Conservation (phyloP, 139 green algal genomes). For the Chlamydomonas sphaeroides region DNA sequence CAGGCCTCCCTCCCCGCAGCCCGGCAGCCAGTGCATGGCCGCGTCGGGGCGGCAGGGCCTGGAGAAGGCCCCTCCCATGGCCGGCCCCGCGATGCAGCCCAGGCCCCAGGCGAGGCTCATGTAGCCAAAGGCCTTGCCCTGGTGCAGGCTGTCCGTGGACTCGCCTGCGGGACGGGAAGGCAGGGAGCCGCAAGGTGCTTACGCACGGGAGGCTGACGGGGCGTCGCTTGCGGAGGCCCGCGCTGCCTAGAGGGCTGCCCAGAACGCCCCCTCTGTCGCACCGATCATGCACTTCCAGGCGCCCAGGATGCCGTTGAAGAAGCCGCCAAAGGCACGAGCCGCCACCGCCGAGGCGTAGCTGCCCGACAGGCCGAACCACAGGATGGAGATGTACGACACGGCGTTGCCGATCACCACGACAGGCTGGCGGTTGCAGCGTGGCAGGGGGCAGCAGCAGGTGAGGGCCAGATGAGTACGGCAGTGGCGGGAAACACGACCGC, state of each 20-base stretch:
- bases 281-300: constrained; percentile 66
- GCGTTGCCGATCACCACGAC: constrained; percentile 74
- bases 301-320: constrained; percentile 77
- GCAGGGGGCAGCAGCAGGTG: too few species aligned
- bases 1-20: constrained; percentile 35
- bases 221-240: too few species aligned
- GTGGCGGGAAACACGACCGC: too few species aligned
- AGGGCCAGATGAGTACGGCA: too few species aligned
- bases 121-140: constrained; percentile 55
- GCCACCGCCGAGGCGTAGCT: constrained; percentile 55
- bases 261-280: too few species aligned
- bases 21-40: neutral
- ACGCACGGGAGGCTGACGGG: too few species aligned
- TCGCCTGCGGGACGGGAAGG: neutral
- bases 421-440: constrained; percentile 42
- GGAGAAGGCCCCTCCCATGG: constrained; percentile 48
- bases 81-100: constrained; percentile 54
- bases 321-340: constrained; percentile 56
- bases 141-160: constrained; percentile 2
- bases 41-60: constrained; percentile 39
- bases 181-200: too few species aligned
- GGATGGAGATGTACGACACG: constrained; percentile 47
- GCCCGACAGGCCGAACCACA: constrained; percentile 68
- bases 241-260: too few species aligned
- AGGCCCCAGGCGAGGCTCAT: constrained; percentile 59